Conservation (phyloP, 495 filamentous ascomycete species). For the Neurospora pannonica region DNA sequence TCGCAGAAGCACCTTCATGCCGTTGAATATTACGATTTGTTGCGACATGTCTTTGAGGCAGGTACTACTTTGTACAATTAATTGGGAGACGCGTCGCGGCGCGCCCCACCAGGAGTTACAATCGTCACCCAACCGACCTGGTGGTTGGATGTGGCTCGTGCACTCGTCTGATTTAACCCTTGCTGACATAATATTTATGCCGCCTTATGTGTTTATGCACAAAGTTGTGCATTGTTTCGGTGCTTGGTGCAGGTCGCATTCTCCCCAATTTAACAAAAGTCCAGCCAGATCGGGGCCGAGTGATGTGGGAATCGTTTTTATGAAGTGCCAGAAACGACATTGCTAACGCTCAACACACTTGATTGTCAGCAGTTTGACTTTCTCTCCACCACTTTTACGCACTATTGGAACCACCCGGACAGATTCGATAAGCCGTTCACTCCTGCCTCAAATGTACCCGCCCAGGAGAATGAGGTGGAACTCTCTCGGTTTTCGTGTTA, state of each 20-base stretch:
- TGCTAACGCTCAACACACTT: background rate
- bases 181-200: background rate
- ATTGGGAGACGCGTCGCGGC: background rate
- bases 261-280: background rate
- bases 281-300: background rate
- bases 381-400: background rate
- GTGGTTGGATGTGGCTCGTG: background rate
- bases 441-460: background rate
- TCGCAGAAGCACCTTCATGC: background rate
- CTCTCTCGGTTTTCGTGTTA: background rate
- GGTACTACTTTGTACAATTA: background rate
- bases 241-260: background rate
- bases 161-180: background rate
- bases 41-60: background rate
- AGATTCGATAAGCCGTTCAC: background rate
- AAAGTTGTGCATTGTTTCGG: background rate
- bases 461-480: background rate
- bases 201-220: background rate
- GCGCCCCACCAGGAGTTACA: background rate
- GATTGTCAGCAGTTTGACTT: background rate
- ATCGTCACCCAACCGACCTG: background rate
- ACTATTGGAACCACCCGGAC: background rate
- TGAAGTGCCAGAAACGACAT: background rate
- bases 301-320: background rate
- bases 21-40: background rate